Base-by-base conservation (phyloP, 1,284 basidiomycete genomes). In the Thelephora terrestris region DNA sequence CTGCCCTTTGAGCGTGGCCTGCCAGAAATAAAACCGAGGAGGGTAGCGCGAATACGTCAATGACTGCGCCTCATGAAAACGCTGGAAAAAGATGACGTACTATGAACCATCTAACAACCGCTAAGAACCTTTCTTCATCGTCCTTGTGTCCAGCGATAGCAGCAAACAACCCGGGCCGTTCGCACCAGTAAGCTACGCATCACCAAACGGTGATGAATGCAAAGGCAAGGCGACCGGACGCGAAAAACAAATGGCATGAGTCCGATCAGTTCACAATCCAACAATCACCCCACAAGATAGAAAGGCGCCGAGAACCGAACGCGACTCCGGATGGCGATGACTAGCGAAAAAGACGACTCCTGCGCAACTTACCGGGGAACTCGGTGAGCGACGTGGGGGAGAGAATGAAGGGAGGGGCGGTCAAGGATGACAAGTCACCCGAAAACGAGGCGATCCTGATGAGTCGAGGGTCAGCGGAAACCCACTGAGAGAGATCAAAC, bases 341-440 rank as follows among this genome's bases (percentile, higher is more conserved):
- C 4, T 34, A 29, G 35, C 4, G 27, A 29, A 47, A 38, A n/a
- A 27, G 9, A 27, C 12, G 29, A 32, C 14, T 12, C 9, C 24
- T 35, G 27, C 39, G 43, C 17, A 29, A 63, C 77, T 51, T 52
- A 88, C 85, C 85, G 51, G 91, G 91, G 64, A 91, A 95, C 65
- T 95, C 91, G 0, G 86, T 89, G 46, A 90, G 72, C 5, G 84
- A 88, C 5, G 82, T 81, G 17, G 91, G 90, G 2, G 89, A 91
- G 50, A 93, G 76, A 57, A 94, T 93, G 71, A 94, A 90, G 1
- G 85, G 84, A n/a, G 95, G 95, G 0, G 94, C 95, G 0, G 95
- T 98, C 71, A 99, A 74, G 4, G 85, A 83, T 1, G 88, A 95
- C 47, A 99, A 75, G 70, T 99, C 95, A 51, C 94, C 94, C 2